Conservation (phyloP, 2,329 filamentous ascomycete species). For the Lecanicillium sp. region DNA sequence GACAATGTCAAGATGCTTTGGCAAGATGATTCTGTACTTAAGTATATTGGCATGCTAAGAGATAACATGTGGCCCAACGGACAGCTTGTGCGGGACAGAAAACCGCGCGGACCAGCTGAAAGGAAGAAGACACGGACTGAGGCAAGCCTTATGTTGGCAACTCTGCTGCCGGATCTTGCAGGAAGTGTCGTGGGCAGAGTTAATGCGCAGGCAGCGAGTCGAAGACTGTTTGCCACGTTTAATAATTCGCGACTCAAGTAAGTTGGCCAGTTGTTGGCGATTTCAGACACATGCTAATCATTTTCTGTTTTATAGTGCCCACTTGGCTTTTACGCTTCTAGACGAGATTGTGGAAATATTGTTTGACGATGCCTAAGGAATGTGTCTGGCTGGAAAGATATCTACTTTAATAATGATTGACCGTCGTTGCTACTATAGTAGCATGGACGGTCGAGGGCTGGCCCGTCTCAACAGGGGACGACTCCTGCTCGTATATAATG, state of each 20-base stretch:
- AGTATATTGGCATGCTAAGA: conserved; percentile 65
- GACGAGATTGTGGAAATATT: conserved; percentile 61
- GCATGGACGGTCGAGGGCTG: too few species aligned
- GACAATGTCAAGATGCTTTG: conserved; percentile 69
- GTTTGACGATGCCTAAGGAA: conserved; percentile 37
- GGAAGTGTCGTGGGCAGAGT: conserved; percentile 86
- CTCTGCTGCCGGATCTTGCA: conserved; percentile 81
- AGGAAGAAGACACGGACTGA: conserved; percentile 77
- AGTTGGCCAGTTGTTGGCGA: conserved; percentile 28
- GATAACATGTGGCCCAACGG: conserved; percentile 78
- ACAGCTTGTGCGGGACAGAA: conserved; percentile 37
- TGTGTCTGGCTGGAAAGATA: too few species aligned
- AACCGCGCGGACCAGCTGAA: conserved; percentile 58
- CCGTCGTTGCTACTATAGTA: too few species aligned
- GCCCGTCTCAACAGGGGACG: too few species aligned
- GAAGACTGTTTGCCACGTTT: conserved; percentile 80
- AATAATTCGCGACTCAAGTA: conserved; percentile 90
- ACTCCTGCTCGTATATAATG: neutral
- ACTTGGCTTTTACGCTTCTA: conserved; percentile 61
- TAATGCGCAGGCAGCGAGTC: conserved; percentile 84
- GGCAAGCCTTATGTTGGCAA: conserved; percentile 81
- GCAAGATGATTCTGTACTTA: conserved; percentile 69
- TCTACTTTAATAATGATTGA: too few species aligned
- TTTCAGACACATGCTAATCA: too few species aligned
- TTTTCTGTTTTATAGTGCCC: conserved; percentile 39